Evolutionary conservation across 1,284 basidiomycete genomes (phyloP).

Genomic region (Tilletiopsis washingtonensis): DNA sequence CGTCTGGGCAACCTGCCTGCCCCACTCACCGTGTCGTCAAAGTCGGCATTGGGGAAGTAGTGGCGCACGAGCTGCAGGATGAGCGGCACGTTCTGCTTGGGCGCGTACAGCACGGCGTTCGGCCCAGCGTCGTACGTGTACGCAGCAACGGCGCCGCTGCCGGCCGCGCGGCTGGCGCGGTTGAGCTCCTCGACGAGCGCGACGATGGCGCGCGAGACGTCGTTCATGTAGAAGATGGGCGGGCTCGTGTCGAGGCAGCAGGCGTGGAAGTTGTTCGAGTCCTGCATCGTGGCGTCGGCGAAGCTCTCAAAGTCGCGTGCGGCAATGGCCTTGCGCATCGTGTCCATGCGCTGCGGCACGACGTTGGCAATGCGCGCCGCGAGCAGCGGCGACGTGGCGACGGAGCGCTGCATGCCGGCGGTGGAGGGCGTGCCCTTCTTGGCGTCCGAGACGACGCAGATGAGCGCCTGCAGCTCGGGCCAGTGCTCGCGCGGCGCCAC

Average conservation of each 20-base stretch:
- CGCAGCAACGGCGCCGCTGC: conserved; percentile 67
- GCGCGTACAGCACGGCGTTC: conserved; percentile 94
- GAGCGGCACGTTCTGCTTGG: conserved; percentile 50
- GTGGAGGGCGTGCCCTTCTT: conserved; percentile 97
- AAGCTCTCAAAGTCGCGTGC: conserved; percentile 78
- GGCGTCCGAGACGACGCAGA: conserved; percentile 90
- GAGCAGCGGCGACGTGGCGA: conserved; percentile 80
- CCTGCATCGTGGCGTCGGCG: conserved; percentile 85
- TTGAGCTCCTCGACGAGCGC: conserved; percentile 77
- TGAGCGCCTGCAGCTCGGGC: conserved; percentile 83
- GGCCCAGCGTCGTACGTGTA: conserved; percentile 99
- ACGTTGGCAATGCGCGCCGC: conserved; percentile 79
- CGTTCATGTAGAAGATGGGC: conserved; percentile 99
- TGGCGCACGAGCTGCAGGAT: conserved; percentile 37
- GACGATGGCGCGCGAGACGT: conserved; percentile 60
- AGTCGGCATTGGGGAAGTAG: conserved; percentile 46
- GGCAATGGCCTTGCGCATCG: conserved; percentile 71
- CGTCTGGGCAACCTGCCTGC: conserved; percentile 20
- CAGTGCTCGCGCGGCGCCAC: conserved; percentile 61
- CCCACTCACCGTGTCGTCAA: conserved; percentile 42
- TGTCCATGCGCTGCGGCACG: conserved; percentile 79
- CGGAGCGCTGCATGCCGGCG: conserved; percentile 92
- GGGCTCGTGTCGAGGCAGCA: conserved; percentile 92
- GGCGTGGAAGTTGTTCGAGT: conserved; percentile 88
- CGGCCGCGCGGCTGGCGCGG: conserved; percentile 60